Evolutionary conservation across 1,284 basidiomycete genomes (phyloP).

Genomic region (Mycena sp.): DNA sequence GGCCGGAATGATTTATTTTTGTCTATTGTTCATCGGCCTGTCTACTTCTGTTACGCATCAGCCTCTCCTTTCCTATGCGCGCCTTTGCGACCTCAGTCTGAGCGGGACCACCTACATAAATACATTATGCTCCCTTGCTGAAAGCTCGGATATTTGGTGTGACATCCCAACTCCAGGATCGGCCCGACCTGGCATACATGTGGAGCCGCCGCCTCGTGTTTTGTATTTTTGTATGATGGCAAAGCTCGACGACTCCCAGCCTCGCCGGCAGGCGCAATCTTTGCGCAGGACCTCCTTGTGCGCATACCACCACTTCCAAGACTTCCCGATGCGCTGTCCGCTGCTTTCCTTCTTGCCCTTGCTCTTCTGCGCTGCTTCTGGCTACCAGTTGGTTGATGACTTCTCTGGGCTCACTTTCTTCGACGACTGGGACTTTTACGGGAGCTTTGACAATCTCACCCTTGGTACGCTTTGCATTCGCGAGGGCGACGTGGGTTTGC

Average conservation of each 20-base stretch:
- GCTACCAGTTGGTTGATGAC: slow-evolving; percentile 26
- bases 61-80: no score
- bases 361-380: slow-evolving; percentile 7
- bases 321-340: slow-evolving; percentile 3
- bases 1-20: no score
- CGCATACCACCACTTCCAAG: slow-evolving; percentile 15
- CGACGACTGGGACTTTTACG: slow-evolving; percentile 61
- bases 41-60: no score
- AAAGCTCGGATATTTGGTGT: no score
- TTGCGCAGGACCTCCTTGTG: neutral
- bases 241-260: slow-evolving; percentile 14
- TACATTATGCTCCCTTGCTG: no score
- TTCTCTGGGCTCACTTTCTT: slow-evolving; percentile 26
- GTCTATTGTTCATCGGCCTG: no score
- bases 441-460: slow-evolving; percentile 61
- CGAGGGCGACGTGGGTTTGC: neutral
- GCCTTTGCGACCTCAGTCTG: no score
- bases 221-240: slow-evolving; percentile 24
- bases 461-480: slow-evolving; percentile 43
- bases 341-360: slow-evolving; percentile 15
- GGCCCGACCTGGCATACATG: neutral
- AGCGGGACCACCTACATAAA: no score
- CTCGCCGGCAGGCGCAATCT: no score
- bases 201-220: slow-evolving; percentile 16
- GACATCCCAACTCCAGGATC: neutral